Percentiles rank a stretch among this genome's conserved stretches.
Conservation (phyloP, 495 filamentous ascomycete genomes). For the Lasiosphaeris hirsuta region DNA sequence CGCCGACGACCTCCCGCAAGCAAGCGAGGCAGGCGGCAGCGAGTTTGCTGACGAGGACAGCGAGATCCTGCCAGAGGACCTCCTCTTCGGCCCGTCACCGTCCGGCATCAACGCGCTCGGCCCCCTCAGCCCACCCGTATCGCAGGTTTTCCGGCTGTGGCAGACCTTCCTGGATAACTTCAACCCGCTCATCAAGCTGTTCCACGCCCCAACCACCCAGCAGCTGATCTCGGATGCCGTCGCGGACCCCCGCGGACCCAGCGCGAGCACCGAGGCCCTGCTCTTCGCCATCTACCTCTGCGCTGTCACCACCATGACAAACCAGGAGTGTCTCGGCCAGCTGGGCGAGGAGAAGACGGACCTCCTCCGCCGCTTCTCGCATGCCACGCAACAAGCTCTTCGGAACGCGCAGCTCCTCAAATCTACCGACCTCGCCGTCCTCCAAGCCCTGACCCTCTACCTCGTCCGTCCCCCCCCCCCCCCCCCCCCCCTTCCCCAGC, state of each 20-base stretch:
- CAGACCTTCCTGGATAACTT: conserved; percentile 3
- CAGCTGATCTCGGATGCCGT: background rate
- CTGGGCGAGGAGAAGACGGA: background rate
- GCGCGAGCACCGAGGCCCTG: background rate
- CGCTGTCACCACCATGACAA: background rate
- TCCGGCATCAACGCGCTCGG: background rate
- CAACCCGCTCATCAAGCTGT: conserved; percentile 1
- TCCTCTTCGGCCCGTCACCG: no score
- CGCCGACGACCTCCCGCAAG: no score
- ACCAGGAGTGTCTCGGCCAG: background rate
- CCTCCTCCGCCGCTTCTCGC: background rate
- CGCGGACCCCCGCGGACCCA: background rate
- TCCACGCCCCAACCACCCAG: background rate
- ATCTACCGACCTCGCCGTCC: background rate
- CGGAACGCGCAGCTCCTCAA: background rate
- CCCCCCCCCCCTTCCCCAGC: no score
- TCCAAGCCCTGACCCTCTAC: background rate
- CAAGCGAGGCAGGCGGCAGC: no score
- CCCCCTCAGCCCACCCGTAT: background rate
- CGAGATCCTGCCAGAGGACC: no score
- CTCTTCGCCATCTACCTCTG: background rate
- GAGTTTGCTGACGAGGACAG: no score
- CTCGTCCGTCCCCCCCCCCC: no score
- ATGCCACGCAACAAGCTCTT: background rate
- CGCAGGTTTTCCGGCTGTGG: background rate